Evolutionary conservation across 352 stramenopile genomes (phyloP).

Genomic region (Phytophthora pini): DNA sequence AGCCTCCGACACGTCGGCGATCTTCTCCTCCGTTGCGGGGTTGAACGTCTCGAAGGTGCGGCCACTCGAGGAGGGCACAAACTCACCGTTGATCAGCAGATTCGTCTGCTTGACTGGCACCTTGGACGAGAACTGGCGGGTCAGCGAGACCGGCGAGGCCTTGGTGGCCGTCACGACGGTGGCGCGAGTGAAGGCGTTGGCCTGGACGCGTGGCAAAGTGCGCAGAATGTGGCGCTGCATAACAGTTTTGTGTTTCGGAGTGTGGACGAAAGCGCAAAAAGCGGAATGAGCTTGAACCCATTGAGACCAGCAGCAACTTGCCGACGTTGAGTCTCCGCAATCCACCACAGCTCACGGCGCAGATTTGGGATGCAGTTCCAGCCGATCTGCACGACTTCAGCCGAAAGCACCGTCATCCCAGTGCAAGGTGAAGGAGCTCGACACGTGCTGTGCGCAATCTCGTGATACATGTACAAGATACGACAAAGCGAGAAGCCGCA

Average conservation of each 20-base stretch:
- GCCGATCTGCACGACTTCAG: slow-evolving; percentile 13
- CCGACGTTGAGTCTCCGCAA: neutral
- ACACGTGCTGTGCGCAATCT: slow-evolving; percentile 16
- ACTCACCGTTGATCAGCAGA: slow-evolving; percentile 88
- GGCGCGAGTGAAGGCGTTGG: slow-evolving; percentile 13
- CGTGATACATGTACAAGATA: slow-evolving; percentile 8
- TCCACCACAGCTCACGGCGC: slow-evolving; percentile 5
- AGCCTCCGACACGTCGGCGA: slow-evolving; percentile 69
- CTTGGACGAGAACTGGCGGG: slow-evolving; percentile 43
- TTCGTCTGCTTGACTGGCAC: slow-evolving; percentile 67
- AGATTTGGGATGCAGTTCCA: slow-evolving; percentile 18
- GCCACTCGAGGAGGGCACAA: slow-evolving; percentile 68
- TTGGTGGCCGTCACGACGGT: slow-evolving; percentile 26
- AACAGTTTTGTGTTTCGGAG: slow-evolving; percentile 6
- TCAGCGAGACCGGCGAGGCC: slow-evolving; percentile 29
- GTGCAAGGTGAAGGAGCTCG: slow-evolving; percentile 5
- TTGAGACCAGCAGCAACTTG: neutral
- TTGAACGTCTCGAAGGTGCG: slow-evolving; percentile 83
- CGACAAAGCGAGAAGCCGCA: slow-evolving; percentile 9
- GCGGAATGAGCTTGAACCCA: slow-evolving; percentile 64
- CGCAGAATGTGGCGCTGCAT: slow-evolving; percentile 55
- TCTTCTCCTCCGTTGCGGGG: slow-evolving; percentile 79
- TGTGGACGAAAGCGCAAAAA: slow-evolving; percentile 21
- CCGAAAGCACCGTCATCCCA: slow-evolving; percentile 11
- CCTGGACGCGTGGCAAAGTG: slow-evolving; percentile 33